A percentile compares a stretch with the other conserved stretches of the same genome.
Conservation (phyloP, 176 grass and related monocot species). For the Stipa capillata region DNA sequence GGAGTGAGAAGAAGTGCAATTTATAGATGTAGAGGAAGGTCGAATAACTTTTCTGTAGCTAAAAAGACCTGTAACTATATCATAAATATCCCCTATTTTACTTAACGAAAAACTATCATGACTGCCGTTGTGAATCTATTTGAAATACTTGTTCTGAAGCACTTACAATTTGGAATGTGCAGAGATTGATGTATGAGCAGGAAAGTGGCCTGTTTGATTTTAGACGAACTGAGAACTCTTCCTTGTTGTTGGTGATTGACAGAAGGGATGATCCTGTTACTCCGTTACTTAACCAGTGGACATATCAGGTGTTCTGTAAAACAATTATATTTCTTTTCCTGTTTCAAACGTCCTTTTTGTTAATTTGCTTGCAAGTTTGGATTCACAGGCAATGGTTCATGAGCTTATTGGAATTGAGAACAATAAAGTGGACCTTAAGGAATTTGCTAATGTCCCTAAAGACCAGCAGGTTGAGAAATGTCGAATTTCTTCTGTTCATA, state of each 20-base stretch:
- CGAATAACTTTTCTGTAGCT: background rate
- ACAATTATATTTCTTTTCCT: background rate
- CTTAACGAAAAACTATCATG: background rate
- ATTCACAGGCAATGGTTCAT: conserved; percentile 83
- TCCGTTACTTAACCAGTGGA: conserved; percentile 97
- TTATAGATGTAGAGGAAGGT: background rate
- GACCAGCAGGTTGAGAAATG: conserved; percentile 73
- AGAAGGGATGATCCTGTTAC: conserved; percentile 98
- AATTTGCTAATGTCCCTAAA: conserved; percentile 68
- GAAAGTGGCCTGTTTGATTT: conserved; percentile 97
- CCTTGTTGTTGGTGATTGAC: conserved; percentile 79
- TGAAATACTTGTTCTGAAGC: conserved; percentile 3
- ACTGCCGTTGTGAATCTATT: conserved; percentile 1
- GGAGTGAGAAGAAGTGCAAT: conserved; percentile 3
- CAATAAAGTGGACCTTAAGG: conserved; percentile 85
- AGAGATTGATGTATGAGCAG: conserved; percentile 98
- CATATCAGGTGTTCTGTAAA: conserved; percentile 70
- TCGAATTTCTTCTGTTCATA: conserved; percentile 1
- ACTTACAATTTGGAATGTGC: conserved; percentile 33
- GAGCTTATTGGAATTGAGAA: conserved; percentile 92
- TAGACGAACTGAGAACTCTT: conserved; percentile 84
- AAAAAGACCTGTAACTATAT: background rate
- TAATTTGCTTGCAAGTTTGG: conserved; percentile 1
- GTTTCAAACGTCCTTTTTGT: conserved; percentile 7
- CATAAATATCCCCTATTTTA: background rate